Percentiles rank a stretch among this genome's conserved stretches.
Conservation (phyloP, 495 filamentous ascomycete genomes). For the Lasiosphaeria hispida region DNA sequence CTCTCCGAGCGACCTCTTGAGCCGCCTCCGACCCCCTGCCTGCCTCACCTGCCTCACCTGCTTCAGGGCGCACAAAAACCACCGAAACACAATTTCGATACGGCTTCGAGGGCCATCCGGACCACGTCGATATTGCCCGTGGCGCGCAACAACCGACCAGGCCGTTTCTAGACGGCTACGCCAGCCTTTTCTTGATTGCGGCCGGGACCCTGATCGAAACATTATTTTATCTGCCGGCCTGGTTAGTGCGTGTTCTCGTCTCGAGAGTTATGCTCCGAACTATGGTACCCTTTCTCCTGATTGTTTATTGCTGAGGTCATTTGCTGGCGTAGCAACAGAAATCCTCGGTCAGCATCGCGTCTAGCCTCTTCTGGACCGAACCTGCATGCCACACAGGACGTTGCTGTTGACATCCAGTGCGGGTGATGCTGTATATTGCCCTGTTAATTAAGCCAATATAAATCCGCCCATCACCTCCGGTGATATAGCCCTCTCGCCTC, state of each 20-base stretch:
- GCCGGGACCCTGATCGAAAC: conserved; percentile 1
- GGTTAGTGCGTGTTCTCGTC: conserved; percentile 16
- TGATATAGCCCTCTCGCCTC: conserved; percentile 19
- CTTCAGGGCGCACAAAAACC: background rate
- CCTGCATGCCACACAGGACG: conserved; percentile 1
- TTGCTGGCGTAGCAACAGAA: conserved; percentile 6
- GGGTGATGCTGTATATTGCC: conserved; percentile 24
- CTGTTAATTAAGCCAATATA: conserved; percentile 31
- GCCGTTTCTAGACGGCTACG: background rate
- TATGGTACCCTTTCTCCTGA: background rate
- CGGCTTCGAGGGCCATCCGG: conserved; percentile 1
- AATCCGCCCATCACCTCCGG: conserved; percentile 27
- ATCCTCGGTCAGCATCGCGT: conserved; percentile 8
- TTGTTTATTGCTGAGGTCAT: conserved; percentile 18
- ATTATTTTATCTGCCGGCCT: conserved; percentile 17
- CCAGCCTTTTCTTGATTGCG: conserved; percentile 1
- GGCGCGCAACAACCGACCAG: conserved; percentile 7
- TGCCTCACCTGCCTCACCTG: conserved; percentile 3
- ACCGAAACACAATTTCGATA: background rate
- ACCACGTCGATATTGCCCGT: conserved; percentile 15
- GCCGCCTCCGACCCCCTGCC: conserved; percentile 15
- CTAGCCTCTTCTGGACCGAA: conserved; percentile 1
- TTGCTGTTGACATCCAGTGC: conserved; percentile 13
- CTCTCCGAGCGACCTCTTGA: conserved; percentile 8
- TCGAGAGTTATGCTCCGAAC: conserved; percentile 12